Base-by-base conservation (phyloP, 1,284 basidiomycete genomes). In the Macrocystidia cucumis region DNA sequence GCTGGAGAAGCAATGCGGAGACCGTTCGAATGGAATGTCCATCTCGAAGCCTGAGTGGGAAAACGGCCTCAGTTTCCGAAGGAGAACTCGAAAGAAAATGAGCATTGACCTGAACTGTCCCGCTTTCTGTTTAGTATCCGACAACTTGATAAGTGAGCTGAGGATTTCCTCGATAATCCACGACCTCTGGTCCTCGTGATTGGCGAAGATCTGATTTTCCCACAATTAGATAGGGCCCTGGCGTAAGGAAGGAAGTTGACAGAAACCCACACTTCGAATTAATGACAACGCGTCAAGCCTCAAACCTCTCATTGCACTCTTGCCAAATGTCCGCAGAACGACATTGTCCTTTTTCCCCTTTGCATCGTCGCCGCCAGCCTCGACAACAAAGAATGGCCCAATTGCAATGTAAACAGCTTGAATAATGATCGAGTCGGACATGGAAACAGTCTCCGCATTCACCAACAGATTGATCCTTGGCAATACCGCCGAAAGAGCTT, bases 101-200 rank as follows among this genome's bases (percentile, higher is more conserved):
- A 20, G 46, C 9, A 56, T 77, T 32, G 32, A 91, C 88, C 82
- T 71, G 54, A 91, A 92, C 44, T 89, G 85, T 0, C 88, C 84
- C 25, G 87, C 83, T 44, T 85, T 84, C 51, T 87, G 83, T 50
- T 90, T 92, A 29, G 81, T 76, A 46, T 96, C 91, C 0, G 89
- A 89, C 5, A 96, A 68, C 55, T 88, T 91, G 46, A 90, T 91
- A 32, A 98, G 63, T 0, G 89, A 91, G 3, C 79, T 76, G 12
- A 98, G 57, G 20, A 98, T 91, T 57, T 98, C 95, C 54, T 97
- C 92, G 13, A 98, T 84, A 44, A 98, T 95, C 91, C 92, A 97
- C 1, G 81, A 77, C 1, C 95, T 69, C 57, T 98, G 95, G 24
- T 84, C 79, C 40, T 88, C 79, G 46, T 96, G 81, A 43, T 81